Conservation (phyloP, 768 basidiomycete genomes). For the Pleurotus cornucopiae region DNA sequence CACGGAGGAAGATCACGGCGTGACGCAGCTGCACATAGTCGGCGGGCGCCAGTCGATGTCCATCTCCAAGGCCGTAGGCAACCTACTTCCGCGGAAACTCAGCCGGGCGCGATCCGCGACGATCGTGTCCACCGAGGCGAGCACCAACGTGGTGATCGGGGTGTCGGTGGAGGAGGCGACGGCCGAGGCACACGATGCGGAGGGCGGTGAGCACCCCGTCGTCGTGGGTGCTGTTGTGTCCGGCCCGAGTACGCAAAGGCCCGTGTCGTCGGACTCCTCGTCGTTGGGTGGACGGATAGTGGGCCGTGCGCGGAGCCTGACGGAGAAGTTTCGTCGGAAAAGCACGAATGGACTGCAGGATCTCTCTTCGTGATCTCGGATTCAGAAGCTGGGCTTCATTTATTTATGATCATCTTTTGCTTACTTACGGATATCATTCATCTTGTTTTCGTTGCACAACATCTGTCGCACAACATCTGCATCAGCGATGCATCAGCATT, state of each 20-base stretch:
- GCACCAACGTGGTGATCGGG: slow-evolving; percentile 7
- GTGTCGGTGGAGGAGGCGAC: slow-evolving; percentile 9
- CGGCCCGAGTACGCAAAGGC: background rate
- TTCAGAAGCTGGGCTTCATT: background rate
- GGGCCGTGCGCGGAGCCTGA: slow-evolving; percentile 4
- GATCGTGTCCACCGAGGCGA: background rate
- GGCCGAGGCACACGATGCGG: background rate
- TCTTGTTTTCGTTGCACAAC: too few species aligned
- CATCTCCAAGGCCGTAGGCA: slow-evolving; percentile 5
- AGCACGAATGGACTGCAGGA: background rate
- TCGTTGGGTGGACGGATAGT: background rate
- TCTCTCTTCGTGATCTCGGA: background rate
- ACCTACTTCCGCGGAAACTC: slow-evolving; percentile 7
- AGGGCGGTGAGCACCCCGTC: background rate
- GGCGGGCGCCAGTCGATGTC: background rate
- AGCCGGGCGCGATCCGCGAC: slow-evolving; percentile 1
- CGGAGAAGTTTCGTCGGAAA: slow-evolving; percentile 8
- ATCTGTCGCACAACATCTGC: too few species aligned
- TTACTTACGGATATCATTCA: too few species aligned
- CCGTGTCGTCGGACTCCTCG: background rate
- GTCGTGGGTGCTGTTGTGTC: slow-evolving; percentile 3
- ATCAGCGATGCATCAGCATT: too few species aligned
- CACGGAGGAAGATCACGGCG: slow-evolving; percentile 2
- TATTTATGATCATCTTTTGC: too few species aligned
- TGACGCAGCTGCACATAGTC: slow-evolving; percentile 5